These are phyloP conservation scores for Rhizoclosmatium globosum DNA, from an alignment of 192 early-diverging fungal genomes.

Conservation along the genomic window DNA sequence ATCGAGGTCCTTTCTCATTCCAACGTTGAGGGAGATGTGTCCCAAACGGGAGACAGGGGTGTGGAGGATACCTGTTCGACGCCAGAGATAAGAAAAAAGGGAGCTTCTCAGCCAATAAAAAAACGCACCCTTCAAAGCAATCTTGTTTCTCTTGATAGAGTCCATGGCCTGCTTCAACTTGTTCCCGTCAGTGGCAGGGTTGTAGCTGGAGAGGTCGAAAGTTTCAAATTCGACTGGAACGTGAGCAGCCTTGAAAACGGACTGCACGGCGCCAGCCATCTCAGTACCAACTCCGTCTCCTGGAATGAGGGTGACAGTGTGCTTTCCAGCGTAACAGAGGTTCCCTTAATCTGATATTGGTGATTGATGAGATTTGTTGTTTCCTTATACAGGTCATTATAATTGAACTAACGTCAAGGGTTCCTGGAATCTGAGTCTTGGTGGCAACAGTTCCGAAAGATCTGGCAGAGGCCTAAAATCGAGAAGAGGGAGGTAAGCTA, in stretches of 20 bases:
- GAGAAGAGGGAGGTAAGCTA: neutral
- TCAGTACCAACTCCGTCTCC: conserved; percentile 99
- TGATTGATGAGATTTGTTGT: neutral
- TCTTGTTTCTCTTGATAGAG: conserved; percentile 93
- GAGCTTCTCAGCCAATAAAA: neutral
- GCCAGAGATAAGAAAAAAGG: conserved; percentile 1
- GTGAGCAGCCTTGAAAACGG: conserved; percentile 90
- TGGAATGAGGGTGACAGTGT: conserved; percentile 97
- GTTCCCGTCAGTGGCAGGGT: conserved; percentile 72
- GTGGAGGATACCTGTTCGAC: conserved; percentile 59
- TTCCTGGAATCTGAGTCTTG: conserved; percentile 25
- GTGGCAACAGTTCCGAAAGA: conserved; percentile 21
- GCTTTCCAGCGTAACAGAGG: conserved; percentile 85
- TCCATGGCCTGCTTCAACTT: conserved; percentile 91
- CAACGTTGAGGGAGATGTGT: conserved; percentile 96
- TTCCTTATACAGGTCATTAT: neutral
- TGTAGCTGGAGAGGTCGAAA: conserved; percentile 94
- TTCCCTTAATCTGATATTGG: conserved; percentile 8
- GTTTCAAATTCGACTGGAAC: conserved; percentile 98
- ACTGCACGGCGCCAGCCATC: conserved; percentile 88
- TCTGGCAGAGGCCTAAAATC: conserved; percentile 10
- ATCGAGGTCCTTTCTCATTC: conserved; percentile 97
- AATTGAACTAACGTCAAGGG: neutral
- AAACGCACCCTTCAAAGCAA: conserved; percentile 92
- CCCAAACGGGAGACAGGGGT: conserved; percentile 88